phyloP scores from a whole-genome alignment of 2,329 filamentous ascomycete genomes.

The Trichoderma aggressivum region DNA sequence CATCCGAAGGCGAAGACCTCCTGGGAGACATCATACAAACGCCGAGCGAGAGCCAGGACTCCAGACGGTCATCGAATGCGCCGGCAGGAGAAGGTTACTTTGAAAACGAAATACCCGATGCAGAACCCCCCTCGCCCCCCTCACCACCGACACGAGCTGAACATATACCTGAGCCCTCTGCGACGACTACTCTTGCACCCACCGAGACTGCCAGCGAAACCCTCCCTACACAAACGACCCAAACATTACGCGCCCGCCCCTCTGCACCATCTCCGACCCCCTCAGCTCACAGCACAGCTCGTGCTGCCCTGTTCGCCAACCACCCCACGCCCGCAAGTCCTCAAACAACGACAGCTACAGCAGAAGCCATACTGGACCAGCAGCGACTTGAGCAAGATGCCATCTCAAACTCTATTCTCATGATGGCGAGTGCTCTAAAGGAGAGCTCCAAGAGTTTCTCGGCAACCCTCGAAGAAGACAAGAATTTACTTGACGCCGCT shows the following conservation, averaged over 20 bases:
- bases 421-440: conserved; percentile 76
- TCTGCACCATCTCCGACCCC: conserved; percentile 22
- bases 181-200: conserved; percentile 9
- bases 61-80: conserved; percentile 31
- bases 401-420: conserved; percentile 76
- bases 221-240: conserved; percentile 34
- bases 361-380: conserved; percentile 71
- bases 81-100: conserved; percentile 23
- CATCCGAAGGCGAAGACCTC: conserved; percentile 56
- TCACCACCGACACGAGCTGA: conserved; percentile 20
- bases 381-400: conserved; percentile 79
- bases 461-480: conserved; percentile 65
- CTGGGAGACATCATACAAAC: conserved; percentile 53
- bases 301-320: conserved; percentile 45
- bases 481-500: conserved; percentile 68
- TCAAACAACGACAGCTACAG: conserved; percentile 47
- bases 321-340: conserved; percentile 36
- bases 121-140: conserved; percentile 49
- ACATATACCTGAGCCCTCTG: conserved; percentile 18
- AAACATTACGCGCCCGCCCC: conserved; percentile 36
- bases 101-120: conserved; percentile 32
- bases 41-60: conserved; percentile 51
- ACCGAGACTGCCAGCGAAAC: conserved; percentile 17
- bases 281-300: conserved; percentile 36
- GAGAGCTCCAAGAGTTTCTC: conserved; percentile 69